Conservation (phyloP, 2,329 filamentous ascomycete species). For the Zymoseptoria ardabiliae region DNA sequence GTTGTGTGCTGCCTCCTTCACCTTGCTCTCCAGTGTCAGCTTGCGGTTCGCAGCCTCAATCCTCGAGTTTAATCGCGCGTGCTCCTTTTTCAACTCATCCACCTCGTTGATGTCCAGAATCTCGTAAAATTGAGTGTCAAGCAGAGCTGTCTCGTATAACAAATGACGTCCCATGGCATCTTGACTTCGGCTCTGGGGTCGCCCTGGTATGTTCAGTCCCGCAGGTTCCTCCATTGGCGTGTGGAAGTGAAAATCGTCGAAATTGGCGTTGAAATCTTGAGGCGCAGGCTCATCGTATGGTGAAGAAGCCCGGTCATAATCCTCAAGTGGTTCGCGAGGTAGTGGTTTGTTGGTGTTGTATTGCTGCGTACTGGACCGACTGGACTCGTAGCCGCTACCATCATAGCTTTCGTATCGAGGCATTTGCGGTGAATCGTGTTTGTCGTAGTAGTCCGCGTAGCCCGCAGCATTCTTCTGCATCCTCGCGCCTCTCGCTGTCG, state of each 20-base stretch:
- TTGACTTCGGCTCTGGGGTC: constrained; percentile 21
- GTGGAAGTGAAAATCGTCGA: constrained; percentile 19
- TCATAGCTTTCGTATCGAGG: constrained; percentile 24
- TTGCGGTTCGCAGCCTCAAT: constrained; percentile 77
- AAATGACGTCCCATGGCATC: constrained; percentile 76
- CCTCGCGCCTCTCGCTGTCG: neutral
- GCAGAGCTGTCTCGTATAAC: constrained; percentile 84
- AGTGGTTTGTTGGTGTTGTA: constrained; percentile 5
- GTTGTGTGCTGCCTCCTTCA: constrained; percentile 84
- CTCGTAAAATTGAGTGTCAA: constrained; percentile 78
- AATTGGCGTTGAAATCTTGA: constrained; percentile 9
- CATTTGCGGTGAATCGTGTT: constrained; percentile 10
- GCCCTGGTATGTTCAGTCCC: constrained; percentile 20
- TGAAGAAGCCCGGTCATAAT: constrained; percentile 17
- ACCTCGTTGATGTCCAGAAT: constrained; percentile 88
- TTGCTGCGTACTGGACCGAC: constrained; percentile 7
- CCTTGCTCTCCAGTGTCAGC: constrained; percentile 82
- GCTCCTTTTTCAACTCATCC: constrained; percentile 83
- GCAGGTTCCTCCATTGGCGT: constrained; percentile 21
- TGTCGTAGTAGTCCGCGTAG: constrained; percentile 16
- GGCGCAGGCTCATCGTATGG: constrained; percentile 9
- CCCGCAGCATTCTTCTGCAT: neutral
- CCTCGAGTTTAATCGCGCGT: constrained; percentile 62
- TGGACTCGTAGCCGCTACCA: constrained; percentile 18
- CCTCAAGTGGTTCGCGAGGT: constrained; percentile 9